Conservation (phyloP, 2,329 filamentous ascomycete genomes). For the Apiospora kogelbergensis region DNA sequence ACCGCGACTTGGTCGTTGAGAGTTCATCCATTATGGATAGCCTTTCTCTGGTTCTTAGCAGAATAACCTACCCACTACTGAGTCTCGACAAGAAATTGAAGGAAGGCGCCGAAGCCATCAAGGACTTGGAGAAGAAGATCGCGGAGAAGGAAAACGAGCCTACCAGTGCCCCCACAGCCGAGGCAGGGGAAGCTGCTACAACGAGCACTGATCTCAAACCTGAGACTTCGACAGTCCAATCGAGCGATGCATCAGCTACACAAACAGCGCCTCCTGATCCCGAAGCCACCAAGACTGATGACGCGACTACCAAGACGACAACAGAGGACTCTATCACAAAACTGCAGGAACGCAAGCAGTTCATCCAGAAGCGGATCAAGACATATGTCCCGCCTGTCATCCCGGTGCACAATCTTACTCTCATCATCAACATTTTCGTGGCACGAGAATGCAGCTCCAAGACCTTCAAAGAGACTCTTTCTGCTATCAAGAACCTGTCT, state of each 20-base stretch:
- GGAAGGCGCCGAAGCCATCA: constrained; percentile 40
- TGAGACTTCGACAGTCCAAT: constrained; percentile 12
- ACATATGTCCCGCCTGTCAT: constrained; percentile 78
- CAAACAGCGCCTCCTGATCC: constrained; percentile 19
- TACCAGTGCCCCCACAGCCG: constrained; percentile 20
- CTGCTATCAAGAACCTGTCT: constrained; percentile 97
- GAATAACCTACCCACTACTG: constrained; percentile 83
- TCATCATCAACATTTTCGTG: constrained; percentile 96
- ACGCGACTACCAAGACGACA: constrained; percentile 23
- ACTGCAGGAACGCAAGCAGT: constrained; percentile 40
- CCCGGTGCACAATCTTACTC: constrained; percentile 82
- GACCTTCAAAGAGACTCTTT: constrained; percentile 96
- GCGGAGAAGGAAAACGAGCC: constrained; percentile 32
- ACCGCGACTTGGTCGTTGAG: constrained; percentile 94
- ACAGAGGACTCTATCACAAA: constrained; percentile 26
- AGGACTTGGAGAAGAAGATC: constrained; percentile 36
- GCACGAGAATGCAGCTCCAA: constrained; percentile 95
- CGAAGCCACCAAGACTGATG: constrained; percentile 9
- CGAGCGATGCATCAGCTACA: constrained; percentile 13
- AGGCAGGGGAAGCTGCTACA: constrained; percentile 12
- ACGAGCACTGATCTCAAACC: neutral
- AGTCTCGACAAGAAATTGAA: constrained; percentile 69
- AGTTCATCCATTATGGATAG: constrained; percentile 97
- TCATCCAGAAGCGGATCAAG: constrained; percentile 51
- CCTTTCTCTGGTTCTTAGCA: constrained; percentile 81